Percentiles rank a stretch among this genome's conserved stretches.
Conservation (phyloP, 805 yeast species). For the Kluyveromyces starmeri region DNA sequence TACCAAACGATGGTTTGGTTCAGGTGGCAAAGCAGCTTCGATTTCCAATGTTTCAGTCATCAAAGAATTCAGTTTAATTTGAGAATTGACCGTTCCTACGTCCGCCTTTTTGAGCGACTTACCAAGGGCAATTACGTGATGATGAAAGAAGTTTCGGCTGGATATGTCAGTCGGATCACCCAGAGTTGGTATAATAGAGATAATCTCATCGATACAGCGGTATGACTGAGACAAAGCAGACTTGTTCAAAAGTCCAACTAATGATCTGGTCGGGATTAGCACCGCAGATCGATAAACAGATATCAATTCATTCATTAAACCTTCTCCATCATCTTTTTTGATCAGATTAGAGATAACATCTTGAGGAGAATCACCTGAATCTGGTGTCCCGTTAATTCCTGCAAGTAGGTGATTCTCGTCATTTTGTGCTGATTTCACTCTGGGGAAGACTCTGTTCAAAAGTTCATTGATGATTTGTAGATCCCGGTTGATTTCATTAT, state of each 20-base stretch:
- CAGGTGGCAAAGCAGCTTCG: constrained; percentile 47
- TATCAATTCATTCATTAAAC: constrained; percentile 37
- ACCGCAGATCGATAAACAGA: constrained; percentile 37
- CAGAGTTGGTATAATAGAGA: constrained; percentile 42
- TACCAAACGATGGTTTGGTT: constrained; percentile 37
- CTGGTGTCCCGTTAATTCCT: neutral
- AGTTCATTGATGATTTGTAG: constrained; percentile 45
- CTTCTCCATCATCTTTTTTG: constrained; percentile 36
- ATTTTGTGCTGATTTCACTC: constrained; percentile 14
- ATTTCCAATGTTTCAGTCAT: constrained; percentile 9
- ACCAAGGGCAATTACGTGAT: constrained; percentile 70
- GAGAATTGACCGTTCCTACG: neutral
- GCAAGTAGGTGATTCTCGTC: neutral
- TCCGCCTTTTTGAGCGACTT: constrained; percentile 39
- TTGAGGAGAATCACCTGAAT: constrained; percentile 4
- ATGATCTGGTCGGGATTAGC: constrained; percentile 43
- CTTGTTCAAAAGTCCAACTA: constrained; percentile 56
- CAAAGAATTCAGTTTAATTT: constrained; percentile 6
- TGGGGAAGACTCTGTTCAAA: constrained; percentile 45
- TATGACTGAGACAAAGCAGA: constrained; percentile 49
- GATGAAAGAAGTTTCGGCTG: constrained; percentile 79
- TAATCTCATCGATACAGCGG: constrained; percentile 48
- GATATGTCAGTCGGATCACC: constrained; percentile 65
- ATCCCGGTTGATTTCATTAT: constrained; percentile 44
- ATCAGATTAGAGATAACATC: constrained; percentile 20